These are phyloP conservation scores for Trypanosoma melophagium DNA, from an alignment of 208 protist genomes.

Conservation along the genomic window DNA sequence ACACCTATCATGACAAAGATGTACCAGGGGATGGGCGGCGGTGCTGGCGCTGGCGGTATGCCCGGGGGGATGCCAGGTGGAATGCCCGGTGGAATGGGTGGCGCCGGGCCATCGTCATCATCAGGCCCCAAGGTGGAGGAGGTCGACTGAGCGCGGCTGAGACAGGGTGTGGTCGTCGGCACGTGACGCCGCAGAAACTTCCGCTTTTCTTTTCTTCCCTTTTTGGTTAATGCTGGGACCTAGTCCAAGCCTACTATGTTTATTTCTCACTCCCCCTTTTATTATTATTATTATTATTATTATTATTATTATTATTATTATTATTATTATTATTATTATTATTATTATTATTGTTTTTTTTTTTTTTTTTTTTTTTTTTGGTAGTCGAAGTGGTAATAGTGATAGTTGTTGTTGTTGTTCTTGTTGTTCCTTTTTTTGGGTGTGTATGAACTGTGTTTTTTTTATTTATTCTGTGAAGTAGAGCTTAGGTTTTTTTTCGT, in stretches of 20 bases:
- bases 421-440: not conserved
- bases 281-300: not conserved
- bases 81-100: constrained; percentile 48
- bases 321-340: no score
- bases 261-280: not conserved
- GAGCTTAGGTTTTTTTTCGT: constrained; percentile 1
- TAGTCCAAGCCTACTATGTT: no score
- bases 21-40: constrained; percentile 55
- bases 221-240: no score
- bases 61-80: constrained; percentile 56
- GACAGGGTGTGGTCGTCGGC: not conserved
- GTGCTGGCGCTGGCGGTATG: constrained; percentile 40
- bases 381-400: no score
- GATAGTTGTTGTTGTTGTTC: not conserved
- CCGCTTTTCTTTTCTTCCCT: not conserved
- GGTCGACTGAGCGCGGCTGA: constrained; percentile 49
- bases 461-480: constrained; percentile 4
- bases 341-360: not conserved
- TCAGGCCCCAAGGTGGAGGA: constrained; percentile 49
- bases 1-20: constrained; percentile 93
- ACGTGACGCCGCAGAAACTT: not conserved
- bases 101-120: constrained; percentile 13
- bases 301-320: not conserved
- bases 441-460: not conserved
- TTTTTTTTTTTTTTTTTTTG: not conserved